Evolutionary conservation across 2,329 filamentous ascomycete genomes (phyloP).

Genomic region (Arthrobotrys iridis): DNA sequence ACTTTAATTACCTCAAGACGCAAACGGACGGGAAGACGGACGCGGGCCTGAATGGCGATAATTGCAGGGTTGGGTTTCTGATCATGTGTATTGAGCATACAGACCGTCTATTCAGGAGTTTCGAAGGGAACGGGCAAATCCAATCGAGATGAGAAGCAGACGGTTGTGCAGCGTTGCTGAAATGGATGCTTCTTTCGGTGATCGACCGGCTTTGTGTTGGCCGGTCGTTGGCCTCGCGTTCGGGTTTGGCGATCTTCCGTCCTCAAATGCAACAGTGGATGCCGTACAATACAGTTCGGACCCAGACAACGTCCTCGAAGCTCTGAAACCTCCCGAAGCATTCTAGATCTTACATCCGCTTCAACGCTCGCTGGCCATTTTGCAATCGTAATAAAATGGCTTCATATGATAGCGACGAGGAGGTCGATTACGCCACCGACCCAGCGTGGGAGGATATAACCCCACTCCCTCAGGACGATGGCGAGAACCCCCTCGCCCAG

Average conservation of each 20-base stretch:
- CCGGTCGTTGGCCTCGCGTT: neutral
- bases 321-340: neutral
- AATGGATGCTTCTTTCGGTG: too few species aligned
- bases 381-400: conserved; percentile 23
- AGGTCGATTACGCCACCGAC: conserved; percentile 40
- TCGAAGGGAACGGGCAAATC: too few species aligned
- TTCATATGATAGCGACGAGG: conserved; percentile 32
- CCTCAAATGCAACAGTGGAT: neutral
- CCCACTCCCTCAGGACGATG: conserved; percentile 85
- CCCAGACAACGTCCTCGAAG: neutral
- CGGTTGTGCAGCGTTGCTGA: too few species aligned
- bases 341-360: too few species aligned
- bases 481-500: conserved; percentile 82
- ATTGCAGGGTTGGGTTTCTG: too few species aligned
- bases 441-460: conserved; percentile 80
- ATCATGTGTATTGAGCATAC: too few species aligned
- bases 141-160: too few species aligned
- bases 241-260: neutral
- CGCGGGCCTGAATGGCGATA: neutral
- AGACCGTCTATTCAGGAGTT: too few species aligned
- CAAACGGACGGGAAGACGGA: conserved; percentile 14
- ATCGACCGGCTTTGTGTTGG: neutral
- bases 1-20: conserved; percentile 17
- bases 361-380: too few species aligned
- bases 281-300: neutral